Conservation (phyloP, 495 filamentous ascomycete genomes). For the Eremomyces bilateralis region DNA sequence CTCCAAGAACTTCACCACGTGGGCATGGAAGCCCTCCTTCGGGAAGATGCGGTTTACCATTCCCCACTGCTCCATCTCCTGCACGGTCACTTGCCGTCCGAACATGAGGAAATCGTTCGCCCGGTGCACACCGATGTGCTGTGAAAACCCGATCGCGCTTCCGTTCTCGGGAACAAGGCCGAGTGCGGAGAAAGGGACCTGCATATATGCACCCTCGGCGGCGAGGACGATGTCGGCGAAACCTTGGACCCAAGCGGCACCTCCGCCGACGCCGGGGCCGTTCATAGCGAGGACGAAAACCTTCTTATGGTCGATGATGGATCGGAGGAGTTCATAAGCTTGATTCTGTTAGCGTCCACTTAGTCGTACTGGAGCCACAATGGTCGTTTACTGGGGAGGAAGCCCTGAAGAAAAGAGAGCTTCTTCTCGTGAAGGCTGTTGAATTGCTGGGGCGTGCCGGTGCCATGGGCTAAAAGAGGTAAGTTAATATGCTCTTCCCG, state of each 20-base stretch:
- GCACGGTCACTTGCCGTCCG: slow-evolving; percentile 12
- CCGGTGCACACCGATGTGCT: slow-evolving; percentile 16
- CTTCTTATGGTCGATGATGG: slow-evolving; percentile 18
- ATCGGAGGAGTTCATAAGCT: slow-evolving; percentile 15
- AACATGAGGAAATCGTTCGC: slow-evolving; percentile 20
- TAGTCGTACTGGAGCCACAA: no score
- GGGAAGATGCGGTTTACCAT: slow-evolving; percentile 14
- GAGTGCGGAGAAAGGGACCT: slow-evolving; percentile 16
- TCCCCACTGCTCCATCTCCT: slow-evolving; percentile 9
- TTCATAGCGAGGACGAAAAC: slow-evolving; percentile 17
- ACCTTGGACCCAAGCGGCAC: slow-evolving; percentile 17
- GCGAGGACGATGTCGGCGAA: slow-evolving; percentile 16
- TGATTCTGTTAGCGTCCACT: neutral
- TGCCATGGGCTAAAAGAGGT: neutral
- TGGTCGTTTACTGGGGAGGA: neutral
- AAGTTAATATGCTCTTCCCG: no score
- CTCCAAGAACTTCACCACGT: slow-evolving; percentile 12
- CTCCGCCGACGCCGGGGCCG: slow-evolving; percentile 17
- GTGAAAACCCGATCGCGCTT: slow-evolving; percentile 14
- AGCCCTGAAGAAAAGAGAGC: neutral
- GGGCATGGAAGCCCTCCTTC: slow-evolving; percentile 9
- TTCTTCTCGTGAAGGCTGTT: neutral
- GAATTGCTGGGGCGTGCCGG: neutral
- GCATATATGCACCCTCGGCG: slow-evolving; percentile 11
- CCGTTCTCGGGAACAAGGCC: slow-evolving; percentile 17